Evolutionary conservation across 2,329 filamentous ascomycete genomes (phyloP).

Genomic region (Emmonsia crescens): DNA sequence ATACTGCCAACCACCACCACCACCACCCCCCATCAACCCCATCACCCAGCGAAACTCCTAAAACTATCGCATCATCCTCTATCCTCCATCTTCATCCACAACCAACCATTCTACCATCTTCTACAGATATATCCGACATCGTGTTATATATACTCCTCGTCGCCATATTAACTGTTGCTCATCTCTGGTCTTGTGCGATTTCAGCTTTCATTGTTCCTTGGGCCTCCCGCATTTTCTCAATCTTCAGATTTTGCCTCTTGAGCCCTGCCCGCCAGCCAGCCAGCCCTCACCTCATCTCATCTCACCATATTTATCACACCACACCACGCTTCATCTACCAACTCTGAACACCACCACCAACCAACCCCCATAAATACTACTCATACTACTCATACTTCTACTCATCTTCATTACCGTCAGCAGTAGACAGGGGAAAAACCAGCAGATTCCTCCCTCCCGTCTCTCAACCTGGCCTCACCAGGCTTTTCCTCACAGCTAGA

Average conservation of each 20-base stretch:
- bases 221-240: neutral
- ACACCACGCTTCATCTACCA: constrained; percentile 8
- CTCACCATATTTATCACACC: constrained; percentile 7
- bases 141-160: neutral
- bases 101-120: neutral
- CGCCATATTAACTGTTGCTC: neutral
- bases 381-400: neutral
- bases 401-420: constrained; percentile 1
- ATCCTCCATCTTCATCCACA: neutral
- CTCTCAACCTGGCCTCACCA: constrained; percentile 4
- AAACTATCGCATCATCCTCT: neutral
- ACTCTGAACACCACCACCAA: neutral
- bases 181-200: neutral
- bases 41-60: too few species aligned
- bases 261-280: neutral
- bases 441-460: neutral
- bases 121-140: neutral
- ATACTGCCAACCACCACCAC: neutral
- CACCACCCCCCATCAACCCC: neutral
- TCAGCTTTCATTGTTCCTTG: neutral
- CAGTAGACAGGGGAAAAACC: neutral
- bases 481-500: constrained; percentile 19
- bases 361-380: constrained; percentile 8
- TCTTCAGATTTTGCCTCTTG: neutral
- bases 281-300: neutral